These are phyloP conservation scores for Lactarius akahatsu DNA, from an alignment of 768 basidiomycete species.

Conservation along the genomic window DNA sequence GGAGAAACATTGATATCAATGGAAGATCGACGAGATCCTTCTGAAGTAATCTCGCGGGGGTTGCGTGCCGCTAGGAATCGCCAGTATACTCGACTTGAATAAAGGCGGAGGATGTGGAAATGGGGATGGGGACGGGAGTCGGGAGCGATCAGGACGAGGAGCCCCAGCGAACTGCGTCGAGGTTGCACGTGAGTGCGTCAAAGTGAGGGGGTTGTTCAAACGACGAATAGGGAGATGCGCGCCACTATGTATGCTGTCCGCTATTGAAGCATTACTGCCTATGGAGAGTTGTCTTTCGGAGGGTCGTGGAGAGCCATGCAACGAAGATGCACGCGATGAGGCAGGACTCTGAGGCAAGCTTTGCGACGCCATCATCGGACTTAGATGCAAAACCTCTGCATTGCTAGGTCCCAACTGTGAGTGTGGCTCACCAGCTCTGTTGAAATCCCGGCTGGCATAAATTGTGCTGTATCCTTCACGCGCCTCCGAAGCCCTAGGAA, in stretches of 20 bases:
- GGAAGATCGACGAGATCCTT: not conserved
- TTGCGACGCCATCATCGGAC: not conserved
- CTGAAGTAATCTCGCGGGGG: not conserved
- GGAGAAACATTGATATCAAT: not conserved
- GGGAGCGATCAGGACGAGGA: not conserved
- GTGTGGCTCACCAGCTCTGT: not conserved
- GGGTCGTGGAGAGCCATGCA: not conserved
- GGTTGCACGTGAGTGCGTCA: slow-evolving; percentile 6
- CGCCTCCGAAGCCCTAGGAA: not conserved
- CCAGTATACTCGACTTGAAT: not conserved
- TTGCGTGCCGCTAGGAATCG: not conserved
- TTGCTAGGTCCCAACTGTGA: not conserved
- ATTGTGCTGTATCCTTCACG: slow-evolving; percentile 1
- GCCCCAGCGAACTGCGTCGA: slow-evolving; percentile 7
- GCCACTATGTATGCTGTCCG: not conserved
- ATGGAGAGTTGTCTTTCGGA: not conserved
- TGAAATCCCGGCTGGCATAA: not conserved
- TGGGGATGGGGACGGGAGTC: not conserved
- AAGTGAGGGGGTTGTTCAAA: not conserved
- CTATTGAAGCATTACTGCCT: not conserved
- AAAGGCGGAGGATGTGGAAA: not conserved
- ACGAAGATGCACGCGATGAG: not conserved
- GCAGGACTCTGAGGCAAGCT: not conserved
- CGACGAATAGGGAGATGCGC: not conserved
- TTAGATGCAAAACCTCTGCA: not conserved